Conservation (phyloP, 257 asterid species). For the Nicotiana benthamiana region DNA sequence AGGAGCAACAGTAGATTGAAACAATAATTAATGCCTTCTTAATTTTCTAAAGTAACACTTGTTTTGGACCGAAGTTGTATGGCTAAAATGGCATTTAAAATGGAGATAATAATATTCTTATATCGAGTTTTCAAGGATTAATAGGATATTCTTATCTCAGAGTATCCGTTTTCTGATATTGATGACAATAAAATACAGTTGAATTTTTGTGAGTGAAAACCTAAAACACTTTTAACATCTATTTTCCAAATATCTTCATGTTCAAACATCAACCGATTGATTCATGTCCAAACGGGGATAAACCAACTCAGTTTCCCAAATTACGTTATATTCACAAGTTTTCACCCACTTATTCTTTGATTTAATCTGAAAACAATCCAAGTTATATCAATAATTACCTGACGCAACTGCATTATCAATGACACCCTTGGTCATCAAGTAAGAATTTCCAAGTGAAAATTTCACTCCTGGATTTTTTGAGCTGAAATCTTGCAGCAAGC, state of each 20-base stretch:
- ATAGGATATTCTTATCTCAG: background rate
- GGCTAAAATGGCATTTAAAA: background rate
- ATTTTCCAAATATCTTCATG: background rate
- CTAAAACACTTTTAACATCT: no score
- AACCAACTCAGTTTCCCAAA: background rate
- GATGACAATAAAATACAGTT: no score
- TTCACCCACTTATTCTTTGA: background rate
- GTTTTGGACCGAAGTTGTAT: no score
- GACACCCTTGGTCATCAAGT: slow-evolving; percentile 32
- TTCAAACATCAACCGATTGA: background rate
- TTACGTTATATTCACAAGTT: background rate
- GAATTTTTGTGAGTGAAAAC: background rate
- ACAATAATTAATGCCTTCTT: background rate
- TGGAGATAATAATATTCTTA: no score
- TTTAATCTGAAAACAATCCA: background rate
- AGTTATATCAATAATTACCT: slow-evolving; percentile 12
- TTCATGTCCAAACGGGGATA: background rate
- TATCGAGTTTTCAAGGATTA: no score
- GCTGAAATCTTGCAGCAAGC: slow-evolving; percentile 25
- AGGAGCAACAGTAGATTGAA: background rate
- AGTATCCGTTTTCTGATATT: background rate
- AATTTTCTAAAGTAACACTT: background rate
- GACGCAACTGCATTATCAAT: slow-evolving; percentile 18
- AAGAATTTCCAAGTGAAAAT: slow-evolving; percentile 45
- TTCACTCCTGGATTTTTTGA: slow-evolving; percentile 30